Evolutionary conservation across 2,329 filamentous ascomycete species (phyloP).

Genomic region (Knufia petricola): DNA sequence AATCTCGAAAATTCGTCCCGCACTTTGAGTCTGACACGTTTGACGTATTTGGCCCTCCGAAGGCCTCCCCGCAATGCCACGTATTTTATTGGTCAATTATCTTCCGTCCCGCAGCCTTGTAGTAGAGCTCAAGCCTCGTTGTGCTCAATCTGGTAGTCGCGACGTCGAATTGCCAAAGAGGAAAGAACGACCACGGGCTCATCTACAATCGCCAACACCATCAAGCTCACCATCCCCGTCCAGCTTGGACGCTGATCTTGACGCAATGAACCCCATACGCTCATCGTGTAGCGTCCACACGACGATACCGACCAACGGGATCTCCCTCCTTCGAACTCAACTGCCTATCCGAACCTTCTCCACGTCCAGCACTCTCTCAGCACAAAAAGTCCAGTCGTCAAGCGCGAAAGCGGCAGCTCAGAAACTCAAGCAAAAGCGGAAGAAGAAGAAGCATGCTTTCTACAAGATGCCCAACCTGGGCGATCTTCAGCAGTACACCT

Average conservation of each 20-base stretch:
- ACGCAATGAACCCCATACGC: slow-evolving; percentile 4
- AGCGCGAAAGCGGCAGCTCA: slow-evolving; percentile 38
- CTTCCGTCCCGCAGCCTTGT: background rate
- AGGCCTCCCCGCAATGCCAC: slow-evolving; percentile 6
- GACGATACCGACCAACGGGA: no score
- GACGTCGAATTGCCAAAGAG: background rate
- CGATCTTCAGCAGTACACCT: slow-evolving; percentile 61
- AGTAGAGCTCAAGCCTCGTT: slow-evolving; percentile 5
- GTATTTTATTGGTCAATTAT: background rate
- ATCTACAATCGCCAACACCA: background rate
- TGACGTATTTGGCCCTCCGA: background rate
- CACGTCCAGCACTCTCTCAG: slow-evolving; percentile 25
- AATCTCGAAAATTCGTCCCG: slow-evolving; percentile 11
- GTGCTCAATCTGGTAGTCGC: background rate
- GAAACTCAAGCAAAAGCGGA: slow-evolving; percentile 44
- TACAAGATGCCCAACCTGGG: slow-evolving; percentile 56
- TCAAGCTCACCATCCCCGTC: background rate
- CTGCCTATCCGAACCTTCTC: slow-evolving; percentile 13
- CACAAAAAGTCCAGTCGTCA: slow-evolving; percentile 26
- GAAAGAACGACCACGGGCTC: background rate
- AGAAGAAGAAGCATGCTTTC: slow-evolving; percentile 56
- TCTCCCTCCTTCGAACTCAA: background rate
- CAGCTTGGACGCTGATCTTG: background rate
- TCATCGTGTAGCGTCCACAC: slow-evolving; percentile 1
- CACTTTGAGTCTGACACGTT: background rate